These are phyloP conservation scores for Neurospora sp. DNA, from an alignment of 495 filamentous ascomycete genomes.

Conservation along the genomic window DNA sequence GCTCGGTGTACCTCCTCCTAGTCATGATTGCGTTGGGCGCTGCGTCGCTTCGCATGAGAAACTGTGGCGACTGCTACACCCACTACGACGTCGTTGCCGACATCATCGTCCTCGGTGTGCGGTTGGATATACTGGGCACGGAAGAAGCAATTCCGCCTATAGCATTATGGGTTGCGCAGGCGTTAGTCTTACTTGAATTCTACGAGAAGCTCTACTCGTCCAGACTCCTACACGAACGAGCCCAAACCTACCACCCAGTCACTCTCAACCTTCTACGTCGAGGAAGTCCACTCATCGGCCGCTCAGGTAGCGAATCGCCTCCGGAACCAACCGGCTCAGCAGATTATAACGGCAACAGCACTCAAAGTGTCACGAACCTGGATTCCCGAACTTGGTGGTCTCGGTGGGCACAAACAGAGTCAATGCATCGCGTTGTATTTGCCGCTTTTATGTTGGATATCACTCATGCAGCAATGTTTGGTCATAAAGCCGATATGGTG, in stretches of 20 bases:
- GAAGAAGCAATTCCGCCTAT: slow-evolving; percentile 82
- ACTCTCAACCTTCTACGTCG: slow-evolving; percentile 87
- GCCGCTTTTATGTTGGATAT: slow-evolving; percentile 93
- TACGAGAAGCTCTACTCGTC: slow-evolving; percentile 97
- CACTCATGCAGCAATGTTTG: slow-evolving; percentile 94
- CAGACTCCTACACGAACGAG: slow-evolving; percentile 78
- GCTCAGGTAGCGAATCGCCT: slow-evolving; percentile 80
- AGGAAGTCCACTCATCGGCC: slow-evolving; percentile 83
- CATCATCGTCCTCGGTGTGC: slow-evolving; percentile 73
- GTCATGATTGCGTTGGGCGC: slow-evolving; percentile 87
- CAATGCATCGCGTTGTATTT: slow-evolving; percentile 84
- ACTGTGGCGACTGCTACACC: slow-evolving; percentile 56
- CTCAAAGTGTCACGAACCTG: slow-evolving; percentile 19
- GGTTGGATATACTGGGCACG: slow-evolving; percentile 81
- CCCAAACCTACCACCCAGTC: slow-evolving; percentile 93
- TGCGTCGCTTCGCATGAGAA: slow-evolving; percentile 69
- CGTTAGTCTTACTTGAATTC: slow-evolving; percentile 77
- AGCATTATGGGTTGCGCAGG: slow-evolving; percentile 90
- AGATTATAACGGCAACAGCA: neutral
- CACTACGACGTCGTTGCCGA: slow-evolving; percentile 68
- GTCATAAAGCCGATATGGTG: slow-evolving; percentile 91
- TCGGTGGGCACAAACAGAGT: slow-evolving; percentile 90
- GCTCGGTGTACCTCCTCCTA: slow-evolving; percentile 69
- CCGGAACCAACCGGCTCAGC: slow-evolving; percentile 46
- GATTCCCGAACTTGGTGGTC: slow-evolving; percentile 85